These are phyloP conservation scores for Aegilops sharonensis DNA, from an alignment of 176 grass and related monocot genomes.

Conservation along the genomic window DNA sequence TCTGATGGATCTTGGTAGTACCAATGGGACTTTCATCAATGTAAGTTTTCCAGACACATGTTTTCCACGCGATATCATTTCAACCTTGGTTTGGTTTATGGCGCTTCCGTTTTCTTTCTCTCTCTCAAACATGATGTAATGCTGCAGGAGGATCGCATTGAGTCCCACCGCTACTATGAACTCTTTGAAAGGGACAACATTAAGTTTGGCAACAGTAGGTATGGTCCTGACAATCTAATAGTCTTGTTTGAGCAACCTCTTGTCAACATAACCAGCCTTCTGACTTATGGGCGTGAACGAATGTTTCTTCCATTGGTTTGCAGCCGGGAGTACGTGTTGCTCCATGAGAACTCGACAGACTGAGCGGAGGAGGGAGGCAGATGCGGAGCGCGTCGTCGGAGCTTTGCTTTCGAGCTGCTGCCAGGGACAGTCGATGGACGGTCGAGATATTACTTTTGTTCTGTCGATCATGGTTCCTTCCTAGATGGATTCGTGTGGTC, in stretches of 20 bases:
- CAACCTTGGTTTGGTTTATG: neutral
- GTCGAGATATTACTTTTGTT: neutral
- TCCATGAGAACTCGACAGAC: conserved; percentile 65
- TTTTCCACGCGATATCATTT: neutral
- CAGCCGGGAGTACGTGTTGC: conserved; percentile 94
- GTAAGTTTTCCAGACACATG: conserved; percentile 42
- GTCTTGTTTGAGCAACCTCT: neutral
- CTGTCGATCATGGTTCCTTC: neutral
- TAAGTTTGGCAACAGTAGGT: conserved; percentile 96
- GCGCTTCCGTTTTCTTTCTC: neutral
- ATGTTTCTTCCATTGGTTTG: conserved; percentile 30
- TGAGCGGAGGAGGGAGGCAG: conserved; percentile 21
- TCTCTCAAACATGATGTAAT: neutral
- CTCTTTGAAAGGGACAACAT: conserved; percentile 96
- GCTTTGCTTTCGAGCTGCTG: neutral
- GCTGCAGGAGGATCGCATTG: conserved; percentile 72
- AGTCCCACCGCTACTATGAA: conserved; percentile 88
- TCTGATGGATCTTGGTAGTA: conserved; percentile 94
- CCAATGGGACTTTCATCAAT: conserved; percentile 90
- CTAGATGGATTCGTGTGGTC: neutral
- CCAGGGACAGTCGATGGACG: neutral
- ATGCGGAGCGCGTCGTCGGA: neutral
- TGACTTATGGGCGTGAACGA: neutral
- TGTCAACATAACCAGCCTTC: neutral
- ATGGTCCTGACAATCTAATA: conserved; percentile 12